Evolutionary conservation across 305 asterid genomes (phyloP).

Genomic region (Fraxinus dipetala): DNA sequence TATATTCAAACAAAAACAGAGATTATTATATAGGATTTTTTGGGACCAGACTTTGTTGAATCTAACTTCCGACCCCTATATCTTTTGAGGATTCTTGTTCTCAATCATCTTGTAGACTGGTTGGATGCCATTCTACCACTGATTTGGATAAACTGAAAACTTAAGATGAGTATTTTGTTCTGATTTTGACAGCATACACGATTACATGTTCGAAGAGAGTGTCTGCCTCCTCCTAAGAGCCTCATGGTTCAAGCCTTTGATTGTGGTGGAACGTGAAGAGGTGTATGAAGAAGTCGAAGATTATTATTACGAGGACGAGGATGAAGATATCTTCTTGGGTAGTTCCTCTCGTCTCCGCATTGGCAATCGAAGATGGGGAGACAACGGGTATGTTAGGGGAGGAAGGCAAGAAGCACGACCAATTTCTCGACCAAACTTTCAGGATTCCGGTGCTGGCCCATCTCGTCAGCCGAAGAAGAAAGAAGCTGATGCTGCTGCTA

Average conservation of each 20-base stretch:
- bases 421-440: constrained; percentile 22
- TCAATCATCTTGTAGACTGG: not conserved
- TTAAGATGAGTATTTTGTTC: not conserved
- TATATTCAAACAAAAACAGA: not conserved
- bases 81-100: not conserved
- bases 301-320: constrained; percentile 43
- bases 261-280: constrained; percentile 57
- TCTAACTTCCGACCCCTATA: not conserved
- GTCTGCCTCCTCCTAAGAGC: constrained; percentile 87
- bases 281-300: constrained; percentile 42
- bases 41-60: not conserved
- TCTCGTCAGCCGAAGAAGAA: constrained; percentile 55
- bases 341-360: constrained; percentile 52
- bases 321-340: constrained; percentile 46
- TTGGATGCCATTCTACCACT: not conserved
- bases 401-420: constrained; percentile 88
- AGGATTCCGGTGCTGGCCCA: constrained; percentile 46
- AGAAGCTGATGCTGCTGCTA: constrained; percentile 17
- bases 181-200: constrained; percentile 52
- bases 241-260: constrained; percentile 67
- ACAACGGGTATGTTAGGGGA: constrained; percentile 66
- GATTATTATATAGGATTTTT: not conserved
- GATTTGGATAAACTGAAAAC: not conserved
- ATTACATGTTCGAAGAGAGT: constrained; percentile 87
- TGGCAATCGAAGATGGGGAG: constrained; percentile 80